These are phyloP conservation scores for Coemansia sp. DNA, from an alignment of 192 early-diverging fungal species.

Conservation along the genomic window DNA sequence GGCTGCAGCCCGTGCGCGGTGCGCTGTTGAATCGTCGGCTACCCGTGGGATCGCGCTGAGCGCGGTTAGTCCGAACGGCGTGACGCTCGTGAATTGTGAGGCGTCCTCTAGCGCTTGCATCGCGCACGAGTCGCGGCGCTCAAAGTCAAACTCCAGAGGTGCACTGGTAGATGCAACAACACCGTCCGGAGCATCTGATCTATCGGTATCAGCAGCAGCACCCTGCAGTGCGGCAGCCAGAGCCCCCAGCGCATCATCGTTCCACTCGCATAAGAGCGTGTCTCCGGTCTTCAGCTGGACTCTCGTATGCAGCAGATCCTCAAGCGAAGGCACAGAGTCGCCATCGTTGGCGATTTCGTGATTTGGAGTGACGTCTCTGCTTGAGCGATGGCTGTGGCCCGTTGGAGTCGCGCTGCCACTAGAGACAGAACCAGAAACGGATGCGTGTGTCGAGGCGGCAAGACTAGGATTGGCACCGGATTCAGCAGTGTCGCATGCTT, in stretches of 20 bases:
- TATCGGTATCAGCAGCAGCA: background rate
- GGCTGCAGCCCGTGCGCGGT: background rate
- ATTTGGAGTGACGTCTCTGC: background rate
- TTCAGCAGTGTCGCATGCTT: background rate
- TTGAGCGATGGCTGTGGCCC: background rate
- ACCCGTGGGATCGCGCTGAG: constrained; percentile 13
- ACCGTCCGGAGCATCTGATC: background rate
- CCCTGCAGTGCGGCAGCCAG: constrained; percentile 29
- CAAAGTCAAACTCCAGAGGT: constrained; percentile 29
- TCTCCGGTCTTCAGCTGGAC: constrained; percentile 40
- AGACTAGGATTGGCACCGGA: background rate
- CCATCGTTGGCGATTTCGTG: background rate
- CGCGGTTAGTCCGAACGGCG: constrained; percentile 3
- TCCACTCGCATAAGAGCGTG: constrained; percentile 52
- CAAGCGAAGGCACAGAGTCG: constrained; percentile 27
- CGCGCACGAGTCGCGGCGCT: constrained; percentile 23
- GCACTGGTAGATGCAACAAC: background rate
- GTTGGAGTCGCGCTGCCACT: background rate
- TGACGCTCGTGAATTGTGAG: constrained; percentile 23
- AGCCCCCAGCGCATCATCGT: constrained; percentile 20
- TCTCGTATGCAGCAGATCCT: constrained; percentile 15
- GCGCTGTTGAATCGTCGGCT: constrained; percentile 8
- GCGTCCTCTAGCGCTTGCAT: constrained; percentile 47
- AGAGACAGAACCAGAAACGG: background rate
- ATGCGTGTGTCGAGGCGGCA: background rate